phyloP scores from a whole-genome alignment of 768 basidiomycete species.

The Kwoniella pini region DNA sequence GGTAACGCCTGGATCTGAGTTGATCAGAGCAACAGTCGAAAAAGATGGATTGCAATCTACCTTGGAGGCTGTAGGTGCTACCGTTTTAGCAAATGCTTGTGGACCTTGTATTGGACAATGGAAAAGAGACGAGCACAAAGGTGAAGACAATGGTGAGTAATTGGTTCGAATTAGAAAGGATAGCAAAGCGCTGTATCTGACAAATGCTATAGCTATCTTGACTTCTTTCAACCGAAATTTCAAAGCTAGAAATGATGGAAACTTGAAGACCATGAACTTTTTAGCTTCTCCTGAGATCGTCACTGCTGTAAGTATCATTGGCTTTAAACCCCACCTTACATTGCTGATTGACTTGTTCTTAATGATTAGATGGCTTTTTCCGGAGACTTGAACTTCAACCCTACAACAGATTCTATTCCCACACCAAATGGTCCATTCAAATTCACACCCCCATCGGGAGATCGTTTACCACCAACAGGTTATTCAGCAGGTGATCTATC shows the following conservation, averaged over 20 bases:
- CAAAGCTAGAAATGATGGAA: conserved; percentile 96
- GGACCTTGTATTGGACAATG: conserved; percentile 99
- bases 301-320: conserved; percentile 65
- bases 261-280: conserved; percentile 90
- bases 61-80: conserved; percentile 85
- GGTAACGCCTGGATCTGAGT: conserved; percentile 64
- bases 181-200: not conserved
- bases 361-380: conserved; percentile 74
- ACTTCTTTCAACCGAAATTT: conserved; percentile 96
- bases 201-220: conserved; percentile 68
- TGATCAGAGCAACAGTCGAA: conserved; percentile 96
- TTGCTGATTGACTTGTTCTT: not conserved
- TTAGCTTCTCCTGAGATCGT: conserved; percentile 95
- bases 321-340: too few species aligned
- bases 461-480: conserved; percentile 77
- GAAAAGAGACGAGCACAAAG: conserved; percentile 85
- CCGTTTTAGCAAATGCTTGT: conserved; percentile 95
- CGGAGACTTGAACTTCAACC: conserved; percentile 90
- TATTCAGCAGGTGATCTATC: conserved; percentile 70
- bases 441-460: conserved; percentile 79
- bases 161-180: not conserved
- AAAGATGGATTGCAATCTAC: conserved; percentile 81
- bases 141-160: conserved; percentile 80
- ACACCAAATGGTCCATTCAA: conserved; percentile 74
- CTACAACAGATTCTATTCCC: conserved; percentile 71